These are phyloP conservation scores for Heterobasidion annosum DNA, from an alignment of 1,284 basidiomycete species.

Conservation along the genomic window DNA sequence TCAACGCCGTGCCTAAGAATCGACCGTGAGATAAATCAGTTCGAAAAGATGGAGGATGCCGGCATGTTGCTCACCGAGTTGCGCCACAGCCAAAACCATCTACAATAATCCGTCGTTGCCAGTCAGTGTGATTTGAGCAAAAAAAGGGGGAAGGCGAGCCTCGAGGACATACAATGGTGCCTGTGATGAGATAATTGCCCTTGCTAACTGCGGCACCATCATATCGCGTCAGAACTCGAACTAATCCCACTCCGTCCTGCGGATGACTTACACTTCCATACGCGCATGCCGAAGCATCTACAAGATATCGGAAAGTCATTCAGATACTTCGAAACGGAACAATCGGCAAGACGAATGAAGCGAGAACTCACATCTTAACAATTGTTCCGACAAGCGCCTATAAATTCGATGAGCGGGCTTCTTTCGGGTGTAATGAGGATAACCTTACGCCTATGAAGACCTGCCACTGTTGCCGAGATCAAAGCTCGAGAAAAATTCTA, in stretches of 20 bases:
- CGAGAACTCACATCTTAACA: slow-evolving; percentile 47
- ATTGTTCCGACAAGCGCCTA: slow-evolving; percentile 50
- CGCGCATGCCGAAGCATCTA: slow-evolving; percentile 55
- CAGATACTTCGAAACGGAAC: neutral
- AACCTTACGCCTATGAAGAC: slow-evolving; percentile 44
- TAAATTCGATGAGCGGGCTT: neutral
- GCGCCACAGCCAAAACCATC: slow-evolving; percentile 8
- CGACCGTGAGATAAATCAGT: too few relatives aligned
- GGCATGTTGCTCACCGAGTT: slow-evolving; percentile 8
- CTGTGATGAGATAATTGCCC: slow-evolving; percentile 43
- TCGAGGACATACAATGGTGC: slow-evolving; percentile 37
- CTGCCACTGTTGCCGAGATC: slow-evolving; percentile 34
- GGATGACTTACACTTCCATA: slow-evolving; percentile 54
- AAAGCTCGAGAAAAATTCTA: neutral
- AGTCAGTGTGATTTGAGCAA: neutral
- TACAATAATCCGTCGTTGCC: neutral
- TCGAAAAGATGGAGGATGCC: neutral
- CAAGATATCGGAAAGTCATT: neutral
- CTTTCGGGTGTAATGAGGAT: neutral
- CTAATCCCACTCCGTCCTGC: neutral
- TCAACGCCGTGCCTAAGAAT: too few relatives aligned
- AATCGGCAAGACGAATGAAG: neutral
- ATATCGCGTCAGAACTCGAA: neutral
- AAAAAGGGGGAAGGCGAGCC: neutral
- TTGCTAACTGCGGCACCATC: slow-evolving; percentile 40